A percentile compares a stretch with the other conserved stretches of the same genome.
Conservation (phyloP, 2,329 filamentous ascomycete species). For the Pseudogymnoascus sp. region DNA sequence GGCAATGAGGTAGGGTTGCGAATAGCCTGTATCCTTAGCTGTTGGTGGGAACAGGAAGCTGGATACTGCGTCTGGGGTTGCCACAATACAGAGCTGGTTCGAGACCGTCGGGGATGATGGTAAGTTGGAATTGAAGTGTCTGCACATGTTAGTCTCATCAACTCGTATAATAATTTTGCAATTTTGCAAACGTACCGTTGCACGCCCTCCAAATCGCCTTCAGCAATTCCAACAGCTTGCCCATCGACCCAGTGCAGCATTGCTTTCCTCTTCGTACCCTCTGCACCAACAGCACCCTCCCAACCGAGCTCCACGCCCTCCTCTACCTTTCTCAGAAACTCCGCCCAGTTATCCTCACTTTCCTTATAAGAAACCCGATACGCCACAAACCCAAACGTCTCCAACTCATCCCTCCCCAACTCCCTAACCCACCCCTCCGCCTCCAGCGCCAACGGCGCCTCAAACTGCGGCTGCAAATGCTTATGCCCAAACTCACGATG, state of each 20-base stretch:
- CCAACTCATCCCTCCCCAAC: constrained; percentile 10
- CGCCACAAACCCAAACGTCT: constrained; percentile 17
- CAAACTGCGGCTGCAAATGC: constrained; percentile 13
- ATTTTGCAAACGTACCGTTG: constrained; percentile 12
- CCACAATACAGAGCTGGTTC: constrained; percentile 15
- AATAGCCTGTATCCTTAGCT: constrained; percentile 11
- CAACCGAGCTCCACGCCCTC: constrained; percentile 14
- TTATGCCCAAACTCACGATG: constrained; percentile 18
- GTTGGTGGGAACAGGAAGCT: constrained; percentile 10
- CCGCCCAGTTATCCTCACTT: constrained; percentile 16
- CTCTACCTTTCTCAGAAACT: constrained; percentile 10
- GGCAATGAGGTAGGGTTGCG: constrained; percentile 10
- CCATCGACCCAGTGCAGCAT: constrained; percentile 19
- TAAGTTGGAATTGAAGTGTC: constrained; percentile 15
- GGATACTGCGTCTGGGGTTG: constrained; percentile 12
- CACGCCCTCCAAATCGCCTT: constrained; percentile 18
- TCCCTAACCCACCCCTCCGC: constrained; percentile 14
- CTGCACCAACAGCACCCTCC: constrained; percentile 13
- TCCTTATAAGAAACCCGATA: constrained; percentile 16
- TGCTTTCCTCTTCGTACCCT: constrained; percentile 15
- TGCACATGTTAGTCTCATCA: background rate
- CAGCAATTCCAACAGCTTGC: constrained; percentile 13
- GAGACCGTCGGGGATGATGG: constrained; percentile 12
- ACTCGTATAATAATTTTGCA: background rate
- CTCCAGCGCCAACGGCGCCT: constrained; percentile 9